These are phyloP conservation scores for Cyberlindnera saturnus DNA, from an alignment of 805 yeast species.

Conservation along the genomic window DNA sequence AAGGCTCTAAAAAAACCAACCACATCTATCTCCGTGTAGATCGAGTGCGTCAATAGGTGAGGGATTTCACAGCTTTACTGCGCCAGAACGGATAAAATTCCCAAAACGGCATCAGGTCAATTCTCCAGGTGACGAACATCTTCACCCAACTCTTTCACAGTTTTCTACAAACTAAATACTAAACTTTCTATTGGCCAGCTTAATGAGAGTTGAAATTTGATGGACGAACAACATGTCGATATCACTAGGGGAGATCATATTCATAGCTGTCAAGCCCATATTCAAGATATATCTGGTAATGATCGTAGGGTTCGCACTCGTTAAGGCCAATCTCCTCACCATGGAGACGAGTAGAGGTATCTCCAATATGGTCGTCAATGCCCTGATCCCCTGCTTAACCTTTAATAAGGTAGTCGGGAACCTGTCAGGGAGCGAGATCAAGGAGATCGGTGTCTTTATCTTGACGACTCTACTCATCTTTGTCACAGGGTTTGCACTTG, in stretches of 20 bases:
- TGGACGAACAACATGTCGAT: neutral
- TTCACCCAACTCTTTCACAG: no score
- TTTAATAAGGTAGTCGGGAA: conserved; percentile 48
- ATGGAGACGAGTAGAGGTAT: conserved; percentile 48
- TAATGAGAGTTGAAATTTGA: no score
- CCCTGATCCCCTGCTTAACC: conserved; percentile 47
- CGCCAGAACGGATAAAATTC: no score
- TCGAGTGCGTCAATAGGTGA: no score
- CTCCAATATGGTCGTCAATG: conserved; percentile 46
- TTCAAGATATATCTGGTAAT: conserved; percentile 22
- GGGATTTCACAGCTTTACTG: no score
- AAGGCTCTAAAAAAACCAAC: no score
- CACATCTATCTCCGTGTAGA: no score
- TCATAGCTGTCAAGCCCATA: conserved; percentile 21
- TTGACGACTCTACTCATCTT: conserved; percentile 24
- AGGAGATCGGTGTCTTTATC: conserved; percentile 41
- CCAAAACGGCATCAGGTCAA: no score
- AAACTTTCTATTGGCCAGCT: no score
- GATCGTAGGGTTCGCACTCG: conserved; percentile 14
- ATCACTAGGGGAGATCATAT: conserved; percentile 18
- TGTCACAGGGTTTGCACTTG: conserved; percentile 36
- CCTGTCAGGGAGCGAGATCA: conserved; percentile 45
- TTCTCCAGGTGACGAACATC: no score
- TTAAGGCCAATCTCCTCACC: conserved; percentile 29
- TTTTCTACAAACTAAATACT: no score